phyloP scores from a whole-genome alignment of 495 filamentous ascomycete species.

The Rhypophila decipiens region DNA sequence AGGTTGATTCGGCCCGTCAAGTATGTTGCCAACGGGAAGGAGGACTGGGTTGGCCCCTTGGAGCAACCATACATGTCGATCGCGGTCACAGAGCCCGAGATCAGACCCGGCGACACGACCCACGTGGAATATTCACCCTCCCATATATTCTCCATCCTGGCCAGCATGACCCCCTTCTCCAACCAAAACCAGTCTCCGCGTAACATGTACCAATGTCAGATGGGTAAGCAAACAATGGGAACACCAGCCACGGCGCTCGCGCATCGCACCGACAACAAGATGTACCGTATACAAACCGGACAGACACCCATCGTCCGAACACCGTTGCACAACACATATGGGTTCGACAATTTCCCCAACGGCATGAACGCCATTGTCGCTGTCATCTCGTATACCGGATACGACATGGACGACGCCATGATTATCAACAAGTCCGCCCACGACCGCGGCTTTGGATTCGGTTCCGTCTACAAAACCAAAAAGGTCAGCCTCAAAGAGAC shows the following conservation, averaged over 20 bases:
- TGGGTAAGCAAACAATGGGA: conserved; percentile 99
- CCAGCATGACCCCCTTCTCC: conserved; percentile 98
- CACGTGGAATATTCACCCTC: conserved; percentile 95
- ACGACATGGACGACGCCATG: conserved; percentile 99
- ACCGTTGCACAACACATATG: conserved; percentile 90
- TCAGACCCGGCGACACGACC: conserved; percentile 77
- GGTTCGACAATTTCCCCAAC: conserved; percentile 96
- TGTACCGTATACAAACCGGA: conserved; percentile 89
- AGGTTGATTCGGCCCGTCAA: conserved; percentile 90
- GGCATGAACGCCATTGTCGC: conserved; percentile 96
- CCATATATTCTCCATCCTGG: conserved; percentile 94
- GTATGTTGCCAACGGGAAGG: conserved; percentile 75
- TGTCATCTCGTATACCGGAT: conserved; percentile 97
- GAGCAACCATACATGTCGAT: conserved; percentile 99
- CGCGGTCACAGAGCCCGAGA: conserved; percentile 75
- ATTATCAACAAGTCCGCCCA: conserved; percentile 97
- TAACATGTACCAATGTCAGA: conserved; percentile 99
- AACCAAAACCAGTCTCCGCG: conserved; percentile 98
- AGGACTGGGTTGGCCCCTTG: conserved; percentile 84
- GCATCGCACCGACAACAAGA: conserved; percentile 94
- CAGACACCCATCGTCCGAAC: conserved; percentile 92
- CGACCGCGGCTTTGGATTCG: conserved; percentile 94
- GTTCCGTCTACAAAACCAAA: conserved; percentile 97
- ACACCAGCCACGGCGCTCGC: conserved; percentile 82
- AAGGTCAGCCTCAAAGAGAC: conserved; percentile 74